Base-by-base conservation (phyloP, 2,329 filamentous ascomycete genomes). In the Xylaria sp. region DNA sequence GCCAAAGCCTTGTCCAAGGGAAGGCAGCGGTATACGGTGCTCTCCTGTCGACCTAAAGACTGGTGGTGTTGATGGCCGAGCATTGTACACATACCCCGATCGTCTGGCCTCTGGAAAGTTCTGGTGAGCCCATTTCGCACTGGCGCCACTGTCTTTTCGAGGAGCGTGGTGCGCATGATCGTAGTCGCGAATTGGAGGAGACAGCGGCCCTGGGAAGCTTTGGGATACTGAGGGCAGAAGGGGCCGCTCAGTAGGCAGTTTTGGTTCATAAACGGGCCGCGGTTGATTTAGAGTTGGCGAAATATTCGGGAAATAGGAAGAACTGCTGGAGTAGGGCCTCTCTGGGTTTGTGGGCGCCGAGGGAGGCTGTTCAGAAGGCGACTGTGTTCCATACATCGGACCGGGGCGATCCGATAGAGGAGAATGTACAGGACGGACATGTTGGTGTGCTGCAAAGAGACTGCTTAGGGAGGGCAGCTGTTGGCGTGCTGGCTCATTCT, bases 391-490 rank as follows among this genome's bases (percentile, higher is more conserved):
- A 45, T 77, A 70, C 45, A 80, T 79, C 38, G 78, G 72, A 17
- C 75, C 74, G n/a, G 78, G 78, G 23, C 80, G 79, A 35, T 84
- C 83, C 19, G 79, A 78, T 21, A 77, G 71, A 50, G 83, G 79
- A 38, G 83, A 83, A 62, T 79, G 78, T 52, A 80, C 69, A 25
- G 80, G 76, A 51, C 80, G 77, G 35, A 78, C 74, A 47, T 79
- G 73, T 4, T 81, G 74, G 11, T 80, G 77, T 5, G 82, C 81
- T 2, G 83, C 83, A 67, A 87, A 86, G 15, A 87, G 74, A 67
- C 84, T 87, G 73, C 83, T 86, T 66, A 87, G 69, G 5, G 85
- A 81, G 1, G 85, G 85, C 21, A 87, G 79, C 68, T 84, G 81
- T 67, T 83, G 82, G 60, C 79, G 78, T 50, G 76, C 67, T 45